phyloP scores from a whole-genome alignment of 148 eudicot genomes.

The Heliosperma pusillum region DNA sequence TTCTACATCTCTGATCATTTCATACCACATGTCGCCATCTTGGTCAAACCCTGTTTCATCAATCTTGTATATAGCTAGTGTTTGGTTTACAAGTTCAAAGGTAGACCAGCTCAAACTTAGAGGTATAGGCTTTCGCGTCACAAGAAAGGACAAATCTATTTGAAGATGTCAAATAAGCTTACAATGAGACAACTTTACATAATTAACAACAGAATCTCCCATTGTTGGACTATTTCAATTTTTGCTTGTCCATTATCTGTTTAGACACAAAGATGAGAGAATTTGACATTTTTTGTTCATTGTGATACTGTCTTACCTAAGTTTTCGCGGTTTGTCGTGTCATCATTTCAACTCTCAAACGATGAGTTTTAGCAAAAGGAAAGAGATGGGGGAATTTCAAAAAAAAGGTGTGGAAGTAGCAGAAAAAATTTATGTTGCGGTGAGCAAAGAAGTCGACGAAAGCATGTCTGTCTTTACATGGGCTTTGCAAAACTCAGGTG shows the following conservation, averaged over 20 bases:
- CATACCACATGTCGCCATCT: no score
- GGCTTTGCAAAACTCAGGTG: constrained; percentile 38
- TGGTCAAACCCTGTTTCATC: not conserved
- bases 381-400: constrained; percentile 23
- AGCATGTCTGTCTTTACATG: constrained; percentile 26
- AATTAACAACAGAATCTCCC: not conserved
- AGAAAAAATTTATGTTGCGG: constrained; percentile 44
- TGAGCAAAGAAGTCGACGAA: constrained; percentile 28
- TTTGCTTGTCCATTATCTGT: no score
- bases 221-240: not conserved
- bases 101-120: not conserved
- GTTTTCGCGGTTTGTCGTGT: not conserved
- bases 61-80: not conserved
- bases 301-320: not conserved
- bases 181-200: no score
- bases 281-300: not conserved
- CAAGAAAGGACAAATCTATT: not conserved
- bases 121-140: not conserved
- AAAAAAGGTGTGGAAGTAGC: constrained; percentile 28
- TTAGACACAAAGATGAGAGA: no score
- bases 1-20: no score
- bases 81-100: not conserved
- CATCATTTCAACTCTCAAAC: not conserved
- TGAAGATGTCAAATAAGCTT: not conserved
- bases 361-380: not conserved